Conservation (phyloP, 2,329 filamentous ascomycete species). For the Clathrospora elynae region DNA sequence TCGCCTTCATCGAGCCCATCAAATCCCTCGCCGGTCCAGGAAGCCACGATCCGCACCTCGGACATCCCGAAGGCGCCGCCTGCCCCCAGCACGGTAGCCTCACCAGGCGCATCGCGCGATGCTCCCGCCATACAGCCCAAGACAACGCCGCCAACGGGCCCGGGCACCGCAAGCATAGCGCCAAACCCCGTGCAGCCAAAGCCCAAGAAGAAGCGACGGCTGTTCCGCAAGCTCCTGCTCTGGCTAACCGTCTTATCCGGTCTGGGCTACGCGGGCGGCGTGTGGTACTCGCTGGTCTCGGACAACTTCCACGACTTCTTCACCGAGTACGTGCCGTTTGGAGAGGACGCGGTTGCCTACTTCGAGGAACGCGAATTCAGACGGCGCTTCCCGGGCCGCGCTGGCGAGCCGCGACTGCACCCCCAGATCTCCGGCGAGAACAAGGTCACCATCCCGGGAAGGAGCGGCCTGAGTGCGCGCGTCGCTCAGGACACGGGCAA, state of each 20-base stretch:
- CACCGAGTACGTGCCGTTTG: constrained; percentile 93
- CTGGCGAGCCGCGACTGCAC: constrained; percentile 49
- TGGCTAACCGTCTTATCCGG: constrained; percentile 77
- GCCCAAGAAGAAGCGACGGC: constrained; percentile 68
- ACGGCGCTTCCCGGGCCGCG: constrained; percentile 71
- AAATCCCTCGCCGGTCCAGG: constrained; percentile 28
- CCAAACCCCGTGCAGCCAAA: constrained; percentile 53
- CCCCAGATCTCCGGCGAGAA: constrained; percentile 61
- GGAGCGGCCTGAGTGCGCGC: constrained; percentile 83
- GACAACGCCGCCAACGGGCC: constrained; percentile 49
- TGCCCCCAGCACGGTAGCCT: constrained; percentile 48
- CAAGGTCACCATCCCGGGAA: constrained; percentile 80
- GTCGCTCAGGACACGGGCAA: constrained; percentile 64
- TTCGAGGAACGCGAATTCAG: constrained; percentile 94
- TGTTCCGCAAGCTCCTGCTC: constrained; percentile 73
- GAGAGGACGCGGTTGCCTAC: constrained; percentile 92
- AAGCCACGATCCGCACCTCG: constrained; percentile 55
- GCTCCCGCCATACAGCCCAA: constrained; percentile 41
- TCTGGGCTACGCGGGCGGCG: constrained; percentile 81
- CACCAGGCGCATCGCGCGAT: constrained; percentile 37
- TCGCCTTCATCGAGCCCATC: constrained; percentile 5
- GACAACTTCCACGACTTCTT: constrained; percentile 99
- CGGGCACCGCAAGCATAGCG: constrained; percentile 50
- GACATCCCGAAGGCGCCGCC: constrained; percentile 56
- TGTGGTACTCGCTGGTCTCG: constrained; percentile 90